Conservation (phyloP, 108 stramenopile genomes). For the Hondaea fermentalgiana region DNA sequence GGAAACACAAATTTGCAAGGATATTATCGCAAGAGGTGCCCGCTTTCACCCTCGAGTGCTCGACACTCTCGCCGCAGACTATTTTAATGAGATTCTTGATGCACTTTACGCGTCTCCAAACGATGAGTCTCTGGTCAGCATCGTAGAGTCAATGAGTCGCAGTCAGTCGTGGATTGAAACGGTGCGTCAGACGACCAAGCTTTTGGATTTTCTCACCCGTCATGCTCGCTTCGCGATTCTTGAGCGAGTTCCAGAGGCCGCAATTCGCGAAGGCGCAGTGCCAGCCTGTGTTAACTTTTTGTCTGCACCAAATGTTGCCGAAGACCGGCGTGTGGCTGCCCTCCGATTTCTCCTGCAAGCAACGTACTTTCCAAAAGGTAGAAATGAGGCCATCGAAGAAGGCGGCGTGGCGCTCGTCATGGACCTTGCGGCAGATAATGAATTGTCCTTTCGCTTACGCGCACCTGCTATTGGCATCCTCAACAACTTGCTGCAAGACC, state of each 20-base stretch:
- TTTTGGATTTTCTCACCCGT: not conserved
- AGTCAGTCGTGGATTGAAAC: not conserved
- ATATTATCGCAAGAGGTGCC: not conserved
- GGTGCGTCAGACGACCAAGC: not conserved
- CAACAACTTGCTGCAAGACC: not conserved
- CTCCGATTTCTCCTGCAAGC: not conserved
- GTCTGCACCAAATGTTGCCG: not conserved
- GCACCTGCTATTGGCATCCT: not conserved
- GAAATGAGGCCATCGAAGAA: not conserved
- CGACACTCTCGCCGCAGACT: not conserved
- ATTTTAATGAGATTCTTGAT: not conserved
- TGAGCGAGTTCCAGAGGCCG: not conserved
- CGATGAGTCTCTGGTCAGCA: not conserved
- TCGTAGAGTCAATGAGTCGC: not conserved
- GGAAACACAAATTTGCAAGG: not conserved
- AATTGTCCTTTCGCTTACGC: not conserved
- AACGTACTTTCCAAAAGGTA: not conserved
- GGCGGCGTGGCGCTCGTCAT: not conserved
- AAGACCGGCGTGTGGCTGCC: not conserved
- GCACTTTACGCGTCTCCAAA: not conserved
- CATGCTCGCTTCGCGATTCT: not conserved
- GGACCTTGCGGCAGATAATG: not conserved
- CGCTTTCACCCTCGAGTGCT: not conserved
- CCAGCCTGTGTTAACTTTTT: not conserved
- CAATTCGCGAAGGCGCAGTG: not conserved